Evolutionary conservation across 805 yeast species (phyloP).

Genomic region (Grigorovia transvaalensis): DNA sequence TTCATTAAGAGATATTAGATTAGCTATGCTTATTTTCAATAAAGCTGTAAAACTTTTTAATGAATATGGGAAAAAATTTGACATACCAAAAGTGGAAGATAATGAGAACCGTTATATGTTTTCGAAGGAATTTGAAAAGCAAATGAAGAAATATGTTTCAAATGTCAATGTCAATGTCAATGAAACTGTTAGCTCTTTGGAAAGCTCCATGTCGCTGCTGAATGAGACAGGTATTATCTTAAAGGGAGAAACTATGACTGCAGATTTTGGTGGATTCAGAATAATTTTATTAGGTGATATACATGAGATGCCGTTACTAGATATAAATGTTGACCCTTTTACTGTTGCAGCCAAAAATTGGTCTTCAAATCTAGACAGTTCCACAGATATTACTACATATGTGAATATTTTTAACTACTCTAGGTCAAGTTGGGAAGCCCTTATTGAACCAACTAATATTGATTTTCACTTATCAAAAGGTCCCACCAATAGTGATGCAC

Average conservation of each 20-base stretch:
- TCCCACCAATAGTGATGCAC: constrained; percentile 34
- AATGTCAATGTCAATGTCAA: constrained; percentile 34
- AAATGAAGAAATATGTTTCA: constrained; percentile 57
- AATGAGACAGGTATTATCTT: constrained; percentile 34
- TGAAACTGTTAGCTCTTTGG: constrained; percentile 17
- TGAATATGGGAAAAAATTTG: not conserved
- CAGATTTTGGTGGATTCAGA: constrained; percentile 64
- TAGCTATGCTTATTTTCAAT: constrained; percentile 66
- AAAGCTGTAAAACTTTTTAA: constrained; percentile 50
- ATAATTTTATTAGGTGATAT: constrained; percentile 81
- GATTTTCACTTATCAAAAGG: constrained; percentile 55
- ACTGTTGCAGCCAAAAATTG: constrained; percentile 62
- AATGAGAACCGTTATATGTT: constrained; percentile 22
- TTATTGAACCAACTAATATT: constrained; percentile 80
- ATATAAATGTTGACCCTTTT: constrained; percentile 63
- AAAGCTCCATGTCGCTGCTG: constrained; percentile 31
- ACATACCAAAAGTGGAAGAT: not conserved
- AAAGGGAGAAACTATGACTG: constrained; percentile 57
- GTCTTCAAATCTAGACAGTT: constrained; percentile 74
- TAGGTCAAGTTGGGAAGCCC: constrained; percentile 89
- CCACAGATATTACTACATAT: constrained; percentile 50
- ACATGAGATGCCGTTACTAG: constrained; percentile 81
- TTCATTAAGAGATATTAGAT: constrained; percentile 74
- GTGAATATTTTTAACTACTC: constrained; percentile 80
- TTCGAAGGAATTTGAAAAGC: constrained; percentile 54